A percentile compares a stretch with the other conserved stretches of the same genome.
Conservation (phyloP, 1,139 yeast species). For the Blastobotrys capitulatus region DNA sequence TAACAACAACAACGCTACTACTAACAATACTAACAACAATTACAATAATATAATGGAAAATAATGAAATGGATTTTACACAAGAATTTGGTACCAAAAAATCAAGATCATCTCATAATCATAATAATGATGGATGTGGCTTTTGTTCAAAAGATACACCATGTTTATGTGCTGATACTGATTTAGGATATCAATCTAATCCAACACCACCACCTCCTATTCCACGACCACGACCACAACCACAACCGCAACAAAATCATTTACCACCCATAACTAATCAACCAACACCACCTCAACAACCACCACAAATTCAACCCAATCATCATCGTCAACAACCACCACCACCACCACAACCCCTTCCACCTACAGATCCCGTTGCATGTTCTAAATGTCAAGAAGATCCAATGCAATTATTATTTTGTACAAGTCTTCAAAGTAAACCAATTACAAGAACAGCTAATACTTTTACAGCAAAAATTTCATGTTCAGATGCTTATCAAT, state of each 20-base stretch:
- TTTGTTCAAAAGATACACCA: constrained; percentile 76
- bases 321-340: not conserved
- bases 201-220: not conserved
- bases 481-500: constrained; percentile 77
- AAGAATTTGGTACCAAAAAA: not conserved
- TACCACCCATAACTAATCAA: not conserved
- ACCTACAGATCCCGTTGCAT: constrained; percentile 32
- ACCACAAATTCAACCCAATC: not conserved
- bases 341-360: too few species aligned
- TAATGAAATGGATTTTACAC: not conserved
- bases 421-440: constrained; percentile 49
- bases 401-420: constrained; percentile 82
- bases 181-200: not conserved
- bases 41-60: constrained; percentile 1
- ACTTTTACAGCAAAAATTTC: constrained; percentile 50
- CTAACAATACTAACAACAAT: too few species aligned
- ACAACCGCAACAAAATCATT: not conserved
- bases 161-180: constrained; percentile 84
- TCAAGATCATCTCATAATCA: not conserved
- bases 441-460: not conserved
- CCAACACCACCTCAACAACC: too few species aligned
- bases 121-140: constrained; percentile 55
- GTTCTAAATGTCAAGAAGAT: constrained; percentile 68
- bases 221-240: not conserved
- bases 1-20: too few species aligned